Percentiles rank a stretch among this genome's conserved stretches.
phyloP scores from a whole-genome alignment of 768 basidiomycete species.

The Tricholoma terreum region DNA sequence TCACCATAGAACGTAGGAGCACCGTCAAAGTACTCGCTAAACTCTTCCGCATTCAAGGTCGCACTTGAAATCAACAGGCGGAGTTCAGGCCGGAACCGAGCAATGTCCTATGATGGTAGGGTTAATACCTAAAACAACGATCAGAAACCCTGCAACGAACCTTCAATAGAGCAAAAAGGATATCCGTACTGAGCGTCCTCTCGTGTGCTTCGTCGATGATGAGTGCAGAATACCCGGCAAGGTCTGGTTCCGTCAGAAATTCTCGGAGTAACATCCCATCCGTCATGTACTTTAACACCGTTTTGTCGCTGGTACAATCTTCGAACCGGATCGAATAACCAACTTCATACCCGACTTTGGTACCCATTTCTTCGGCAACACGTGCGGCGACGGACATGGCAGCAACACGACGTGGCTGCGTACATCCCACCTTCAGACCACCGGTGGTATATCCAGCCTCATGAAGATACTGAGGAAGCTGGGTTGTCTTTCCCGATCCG shows the following conservation, averaged over 20 bases:
- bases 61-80: constrained; percentile 93
- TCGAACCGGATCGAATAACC: constrained; percentile 99
- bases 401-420: constrained; percentile 96
- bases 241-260: constrained; percentile 95
- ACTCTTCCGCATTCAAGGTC: constrained; percentile 97
- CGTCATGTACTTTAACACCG: constrained; percentile 99
- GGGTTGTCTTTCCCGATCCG: constrained; percentile 98
- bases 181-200: constrained; percentile 95
- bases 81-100: constrained; percentile 92
- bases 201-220: constrained; percentile 99
- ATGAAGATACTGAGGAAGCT: constrained; percentile 96
- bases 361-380: constrained; percentile 98
- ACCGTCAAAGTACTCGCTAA: constrained; percentile 94
- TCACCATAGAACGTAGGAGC: constrained; percentile 92
- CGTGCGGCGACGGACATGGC: constrained; percentile 99
- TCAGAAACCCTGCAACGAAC: constrained; percentile 48
- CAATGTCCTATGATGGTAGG: constrained; percentile 73
- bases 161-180: constrained; percentile 97
- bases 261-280: constrained; percentile 98
- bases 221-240: constrained; percentile 91
- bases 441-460: constrained; percentile 92
- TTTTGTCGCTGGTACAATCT: constrained; percentile 99
- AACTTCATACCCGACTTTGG: constrained; percentile 95
- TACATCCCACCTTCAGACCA: constrained; percentile 91
- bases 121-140: constrained; percentile 25